Percentiles rank a stretch among this genome's conserved stretches.
These are phyloP conservation scores for Phytophthora syringae DNA, from an alignment of 352 stramenopile genomes.

Conservation along the genomic window DNA sequence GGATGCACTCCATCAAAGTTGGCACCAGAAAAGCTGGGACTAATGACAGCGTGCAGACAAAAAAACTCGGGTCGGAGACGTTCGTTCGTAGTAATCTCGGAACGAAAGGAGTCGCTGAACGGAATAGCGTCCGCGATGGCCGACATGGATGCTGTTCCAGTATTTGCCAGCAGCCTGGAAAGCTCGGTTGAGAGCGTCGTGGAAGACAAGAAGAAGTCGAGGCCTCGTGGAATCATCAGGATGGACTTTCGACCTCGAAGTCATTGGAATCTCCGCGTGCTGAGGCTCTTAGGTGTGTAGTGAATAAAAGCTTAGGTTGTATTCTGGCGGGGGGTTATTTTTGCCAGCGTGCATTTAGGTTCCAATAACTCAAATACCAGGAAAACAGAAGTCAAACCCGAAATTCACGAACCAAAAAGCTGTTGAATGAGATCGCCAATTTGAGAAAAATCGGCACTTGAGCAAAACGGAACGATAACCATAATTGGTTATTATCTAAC, in stretches of 20 bases:
- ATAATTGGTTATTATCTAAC: no score
- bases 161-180: not conserved
- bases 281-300: no score
- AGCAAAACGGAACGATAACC: no score
- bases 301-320: no score
- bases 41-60: constrained; percentile 6
- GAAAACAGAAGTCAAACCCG: no score
- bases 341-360: no score
- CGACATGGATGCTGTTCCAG: constrained; percentile 19
- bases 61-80: not conserved
- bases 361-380: no score
- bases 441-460: no score
- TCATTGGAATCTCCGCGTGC: not conserved
- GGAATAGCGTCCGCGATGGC: constrained; percentile 10
- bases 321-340: no score
- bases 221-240: not conserved
- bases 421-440: no score
- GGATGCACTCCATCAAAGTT: constrained; percentile 29
- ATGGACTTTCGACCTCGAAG: not conserved
- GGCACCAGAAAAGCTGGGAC: constrained; percentile 14
- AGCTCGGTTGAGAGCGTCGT: not conserved
- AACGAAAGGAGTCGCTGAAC: constrained; percentile 16
- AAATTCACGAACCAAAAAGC: no score
- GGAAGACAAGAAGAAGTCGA: not conserved
- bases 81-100: constrained; percentile 15